Evolutionary conservation across 2,329 filamentous ascomycete species (phyloP).

Genomic region (Allantophomopsis lycopodina): DNA sequence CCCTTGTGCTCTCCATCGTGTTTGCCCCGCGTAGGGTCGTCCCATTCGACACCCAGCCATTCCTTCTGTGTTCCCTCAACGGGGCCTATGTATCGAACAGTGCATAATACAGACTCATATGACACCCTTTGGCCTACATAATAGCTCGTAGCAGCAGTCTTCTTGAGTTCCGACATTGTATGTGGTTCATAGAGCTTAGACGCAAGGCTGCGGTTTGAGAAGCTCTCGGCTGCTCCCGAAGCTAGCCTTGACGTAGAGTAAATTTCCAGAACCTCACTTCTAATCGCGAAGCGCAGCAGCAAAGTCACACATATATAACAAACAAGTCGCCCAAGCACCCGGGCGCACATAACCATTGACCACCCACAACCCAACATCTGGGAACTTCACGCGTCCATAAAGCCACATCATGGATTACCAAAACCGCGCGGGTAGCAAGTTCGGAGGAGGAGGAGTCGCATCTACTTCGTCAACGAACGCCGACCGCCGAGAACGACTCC

Average conservation of each 20-base stretch:
- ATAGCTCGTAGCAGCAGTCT: slow-evolving; percentile 10
- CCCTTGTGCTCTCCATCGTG: slow-evolving; percentile 77
- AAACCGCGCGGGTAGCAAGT: slow-evolving; percentile 94
- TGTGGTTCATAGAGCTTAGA: neutral
- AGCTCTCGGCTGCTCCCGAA: neutral
- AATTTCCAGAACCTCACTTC: no score
- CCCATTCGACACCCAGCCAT: slow-evolving; percentile 97
- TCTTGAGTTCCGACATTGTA: slow-evolving; percentile 5
- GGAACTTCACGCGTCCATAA: no score
- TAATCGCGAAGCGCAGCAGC: no score
- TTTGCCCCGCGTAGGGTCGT: slow-evolving; percentile 74
- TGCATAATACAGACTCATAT: slow-evolving; percentile 66
- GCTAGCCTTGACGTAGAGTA: neutral
- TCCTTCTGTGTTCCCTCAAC: slow-evolving; percentile 63
- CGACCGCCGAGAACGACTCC: slow-evolving; percentile 90
- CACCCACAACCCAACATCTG: no score
- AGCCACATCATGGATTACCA: slow-evolving; percentile 51
- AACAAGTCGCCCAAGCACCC: no score
- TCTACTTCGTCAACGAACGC: slow-evolving; percentile 89
- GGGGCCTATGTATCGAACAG: slow-evolving; percentile 68
- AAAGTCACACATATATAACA: no score
- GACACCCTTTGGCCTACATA: slow-evolving; percentile 65
- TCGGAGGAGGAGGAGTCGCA: slow-evolving; percentile 92
- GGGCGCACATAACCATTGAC: no score
- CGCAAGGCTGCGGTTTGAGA: neutral